A percentile compares a stretch with the other conserved stretches of the same genome.
phyloP scores from a whole-genome alignment of 768 basidiomycete species.

The Fomitopsis pulvina region DNA sequence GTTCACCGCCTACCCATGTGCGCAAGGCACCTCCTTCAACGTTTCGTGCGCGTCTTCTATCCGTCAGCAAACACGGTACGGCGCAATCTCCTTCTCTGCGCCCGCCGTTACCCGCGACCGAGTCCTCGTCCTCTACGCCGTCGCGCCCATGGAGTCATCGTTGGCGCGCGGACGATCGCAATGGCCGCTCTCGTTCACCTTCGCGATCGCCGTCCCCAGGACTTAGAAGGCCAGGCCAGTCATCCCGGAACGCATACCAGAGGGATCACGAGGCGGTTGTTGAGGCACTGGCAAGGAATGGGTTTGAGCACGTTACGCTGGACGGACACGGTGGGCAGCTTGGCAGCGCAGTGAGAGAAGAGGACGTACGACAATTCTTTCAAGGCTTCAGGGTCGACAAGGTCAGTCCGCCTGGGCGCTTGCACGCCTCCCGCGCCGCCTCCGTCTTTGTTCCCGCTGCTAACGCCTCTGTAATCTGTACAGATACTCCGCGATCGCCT shows the following conservation, averaged over 20 bases:
- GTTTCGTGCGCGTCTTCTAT: conserved; percentile 16
- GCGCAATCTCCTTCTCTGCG: conserved; percentile 9
- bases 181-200: conserved; percentile 7
- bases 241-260: conserved; percentile 22
- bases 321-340: conserved; percentile 39
- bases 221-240: conserved; percentile 31
- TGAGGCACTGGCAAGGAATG: conserved; percentile 52
- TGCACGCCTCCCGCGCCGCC: not conserved
- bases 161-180: conserved; percentile 8
- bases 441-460: not conserved
- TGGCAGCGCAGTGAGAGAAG: conserved; percentile 50
- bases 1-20: conserved; percentile 17
- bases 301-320: conserved; percentile 60
- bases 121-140: conserved; percentile 32
- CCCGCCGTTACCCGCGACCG: conserved; percentile 11
- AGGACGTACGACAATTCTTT: conserved; percentile 64
- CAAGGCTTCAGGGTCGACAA: conserved; percentile 64
- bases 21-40: conserved; percentile 14
- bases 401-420: conserved; percentile 36
- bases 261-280: conserved; percentile 32
- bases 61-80: conserved; percentile 15
- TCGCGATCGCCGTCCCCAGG: conserved; percentile 39
- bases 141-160: conserved; percentile 22
- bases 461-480: conserved; percentile 3
- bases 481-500: conserved; percentile 66